These are phyloP conservation scores for Plasmodium malariae DNA, from an alignment of 169 alveolate genomes.

Conservation along the genomic window DNA sequence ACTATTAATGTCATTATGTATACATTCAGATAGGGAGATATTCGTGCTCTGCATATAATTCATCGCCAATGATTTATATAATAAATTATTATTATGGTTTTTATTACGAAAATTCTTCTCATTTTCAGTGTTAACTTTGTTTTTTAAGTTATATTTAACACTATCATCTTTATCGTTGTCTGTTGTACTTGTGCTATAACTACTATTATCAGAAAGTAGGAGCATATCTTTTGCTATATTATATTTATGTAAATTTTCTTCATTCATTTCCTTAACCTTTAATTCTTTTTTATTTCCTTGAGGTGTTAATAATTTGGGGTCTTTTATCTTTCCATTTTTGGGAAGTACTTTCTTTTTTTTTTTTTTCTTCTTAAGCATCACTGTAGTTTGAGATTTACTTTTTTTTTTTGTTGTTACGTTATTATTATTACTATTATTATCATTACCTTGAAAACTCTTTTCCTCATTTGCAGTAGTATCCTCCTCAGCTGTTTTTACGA, in stretches of 20 bases:
- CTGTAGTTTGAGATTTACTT: not conserved
- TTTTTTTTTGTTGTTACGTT: not conserved
- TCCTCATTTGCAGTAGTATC: not conserved
- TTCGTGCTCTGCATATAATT: not conserved
- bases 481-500: not conserved
- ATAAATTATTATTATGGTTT: not conserved
- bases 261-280: constrained; percentile 5
- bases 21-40: constrained; percentile 3
- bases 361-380: not conserved
- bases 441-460: not conserved
- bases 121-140: not conserved
- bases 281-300: not conserved
- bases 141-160: constrained; percentile 10
- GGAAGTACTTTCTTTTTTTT: not conserved
- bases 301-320: not conserved
- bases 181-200: constrained; percentile 17
- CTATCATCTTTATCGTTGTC: not conserved
- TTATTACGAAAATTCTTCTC: not conserved
- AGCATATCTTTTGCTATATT: constrained; percentile 60
- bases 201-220: constrained; percentile 20
- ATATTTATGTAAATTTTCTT: constrained; percentile 47
- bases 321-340: constrained; percentile 8
- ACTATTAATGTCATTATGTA: too few species aligned
- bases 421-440: not conserved
- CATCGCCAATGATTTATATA: not conserved